Evolutionary conservation across 1,284 basidiomycete species (phyloP), one percentile per base, ranked within the genome.

Genomic region (Irpex sp.): DNA sequence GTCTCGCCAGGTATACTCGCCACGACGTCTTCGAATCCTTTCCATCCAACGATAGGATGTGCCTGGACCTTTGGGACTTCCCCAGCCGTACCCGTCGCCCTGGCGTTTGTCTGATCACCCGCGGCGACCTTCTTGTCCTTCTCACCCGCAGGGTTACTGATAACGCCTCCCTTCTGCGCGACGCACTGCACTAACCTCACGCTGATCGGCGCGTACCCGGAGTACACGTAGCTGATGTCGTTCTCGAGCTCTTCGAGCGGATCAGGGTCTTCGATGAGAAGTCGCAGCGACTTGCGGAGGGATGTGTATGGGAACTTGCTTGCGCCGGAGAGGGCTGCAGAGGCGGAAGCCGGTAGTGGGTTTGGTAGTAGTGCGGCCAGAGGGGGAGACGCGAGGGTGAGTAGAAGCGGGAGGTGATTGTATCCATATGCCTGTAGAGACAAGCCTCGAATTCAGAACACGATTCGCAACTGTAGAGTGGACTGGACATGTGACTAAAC

Each of bases 211-310:
- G 97, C 96, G 75, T 96, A 99, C 7, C 97, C 97, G 1, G 95
- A 97, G 78, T 98, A 99, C 46, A 94, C 93, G 76, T 94, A 99
- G 64, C 93, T 90, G 71, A 98, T 92, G 75, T 99, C 97, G 71
- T 92, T 92, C 68, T 97, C 95, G 39, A 90, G 81, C 71, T 90
- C 90, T 66, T 89, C 90, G 43, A 88, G 74, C 13, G 85, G 83
- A 68, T 91, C 89, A 49, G 84, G 80, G 61, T 98, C 96, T 72
- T 99, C 97, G 67, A 97, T 94, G 43, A 98, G 83, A 21, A 99
- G 85, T 31, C 93, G 87, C n/a, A 99, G 82, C 0, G 89, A 86
- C 76, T 95, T 96, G 59, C 95, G 87, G 19, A 96, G 77, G 4
- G 81, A 70, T 1, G 83, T 71, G 72, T 92, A 98, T 0, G 92